Percentiles rank a stretch among this genome's conserved stretches.
These are phyloP conservation scores for Fusarium austroafricanum DNA, from an alignment of 2,329 filamentous ascomycete genomes.

Conservation along the genomic window DNA sequence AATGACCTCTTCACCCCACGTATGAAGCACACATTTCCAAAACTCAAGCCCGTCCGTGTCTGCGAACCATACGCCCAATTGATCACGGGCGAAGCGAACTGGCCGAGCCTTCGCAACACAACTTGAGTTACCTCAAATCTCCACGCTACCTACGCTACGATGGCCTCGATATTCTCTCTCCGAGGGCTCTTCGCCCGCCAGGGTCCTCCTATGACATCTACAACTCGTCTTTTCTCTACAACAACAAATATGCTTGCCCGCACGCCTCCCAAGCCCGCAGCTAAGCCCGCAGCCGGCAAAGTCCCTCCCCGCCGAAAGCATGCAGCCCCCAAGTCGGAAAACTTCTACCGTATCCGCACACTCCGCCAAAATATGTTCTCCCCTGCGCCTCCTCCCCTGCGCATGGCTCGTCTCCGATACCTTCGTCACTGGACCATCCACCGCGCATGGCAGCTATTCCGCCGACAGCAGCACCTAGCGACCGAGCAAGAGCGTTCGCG, in stretches of 20 bases:
- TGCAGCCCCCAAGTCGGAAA: constrained; percentile 50
- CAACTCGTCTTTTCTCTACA: constrained; percentile 49
- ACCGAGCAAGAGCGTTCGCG: constrained; percentile 79
- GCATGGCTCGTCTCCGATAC: constrained; percentile 86
- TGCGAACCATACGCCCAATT: neutral
- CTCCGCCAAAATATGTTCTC: constrained; percentile 63
- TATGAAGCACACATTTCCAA: neutral
- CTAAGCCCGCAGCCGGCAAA: constrained; percentile 41
- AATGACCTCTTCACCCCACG: constrained; percentile 12
- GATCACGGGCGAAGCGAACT: neutral
- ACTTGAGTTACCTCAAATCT: neutral
- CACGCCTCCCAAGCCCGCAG: constrained; percentile 42
- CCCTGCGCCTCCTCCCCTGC: constrained; percentile 74
- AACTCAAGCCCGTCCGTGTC: neutral
- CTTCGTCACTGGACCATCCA: constrained; percentile 99
- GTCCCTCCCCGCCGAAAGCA: constrained; percentile 45
- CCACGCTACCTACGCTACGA: constrained; percentile 20
- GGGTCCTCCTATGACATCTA: constrained; percentile 10
- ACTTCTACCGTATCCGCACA: constrained; percentile 57
- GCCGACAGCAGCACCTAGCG: constrained; percentile 72
- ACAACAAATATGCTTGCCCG: constrained; percentile 50
- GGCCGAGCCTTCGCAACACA: neutral
- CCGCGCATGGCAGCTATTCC: constrained; percentile 89
- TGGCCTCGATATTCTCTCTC: constrained; percentile 48
- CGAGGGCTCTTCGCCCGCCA: constrained; percentile 48